A percentile compares a stretch with the other conserved stretches of the same genome.
Evolutionary conservation across 2,329 filamentous ascomycete species (phyloP).

Genomic region (Bipolaris sorokiniana): DNA sequence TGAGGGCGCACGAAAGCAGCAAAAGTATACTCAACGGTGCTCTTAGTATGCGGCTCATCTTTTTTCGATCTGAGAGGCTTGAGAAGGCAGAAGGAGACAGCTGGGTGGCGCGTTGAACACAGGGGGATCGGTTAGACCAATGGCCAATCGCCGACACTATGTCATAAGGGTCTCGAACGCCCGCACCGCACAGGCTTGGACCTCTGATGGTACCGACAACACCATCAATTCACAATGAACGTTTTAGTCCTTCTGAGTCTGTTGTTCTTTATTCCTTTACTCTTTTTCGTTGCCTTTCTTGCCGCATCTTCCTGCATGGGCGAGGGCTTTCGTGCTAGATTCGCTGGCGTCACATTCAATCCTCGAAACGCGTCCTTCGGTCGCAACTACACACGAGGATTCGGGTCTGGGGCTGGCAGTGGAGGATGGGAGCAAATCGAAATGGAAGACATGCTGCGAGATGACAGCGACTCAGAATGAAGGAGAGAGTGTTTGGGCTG

Average conservation of each 20-base stretch:
- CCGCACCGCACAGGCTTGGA: conserved; percentile 17
- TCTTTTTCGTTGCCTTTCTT: conserved; percentile 56
- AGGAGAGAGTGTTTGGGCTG: not conserved
- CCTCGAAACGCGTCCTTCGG: conserved; percentile 58
- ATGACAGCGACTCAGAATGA: conserved; percentile 44
- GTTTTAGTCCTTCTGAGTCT: conserved; percentile 41
- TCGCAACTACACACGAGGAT: conserved; percentile 61
- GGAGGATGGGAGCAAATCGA: conserved; percentile 68
- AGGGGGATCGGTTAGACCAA: conserved; percentile 24
- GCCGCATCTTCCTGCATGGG: conserved; percentile 63
- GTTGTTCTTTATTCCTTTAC: conserved; percentile 45
- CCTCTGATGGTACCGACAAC: conserved; percentile 14
- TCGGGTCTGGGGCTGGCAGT: conserved; percentile 59
- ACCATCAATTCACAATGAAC: conserved; percentile 37
- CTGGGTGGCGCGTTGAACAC: conserved; percentile 10
- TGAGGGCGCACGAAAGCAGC: conserved; percentile 37
- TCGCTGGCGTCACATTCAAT: conserved; percentile 52
- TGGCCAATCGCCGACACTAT: conserved; percentile 19
- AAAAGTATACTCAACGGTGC: conserved; percentile 33
- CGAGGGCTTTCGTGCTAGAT: conserved; percentile 56
- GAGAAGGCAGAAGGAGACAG: not conserved
- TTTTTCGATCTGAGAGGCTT: conserved; percentile 4
- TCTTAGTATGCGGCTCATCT: conserved; percentile 34
- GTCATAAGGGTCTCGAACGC: conserved; percentile 28
- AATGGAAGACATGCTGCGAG: conserved; percentile 64